phyloP scores from a whole-genome alignment of 257 asterid species.

The Leonotis leonurus region DNA sequence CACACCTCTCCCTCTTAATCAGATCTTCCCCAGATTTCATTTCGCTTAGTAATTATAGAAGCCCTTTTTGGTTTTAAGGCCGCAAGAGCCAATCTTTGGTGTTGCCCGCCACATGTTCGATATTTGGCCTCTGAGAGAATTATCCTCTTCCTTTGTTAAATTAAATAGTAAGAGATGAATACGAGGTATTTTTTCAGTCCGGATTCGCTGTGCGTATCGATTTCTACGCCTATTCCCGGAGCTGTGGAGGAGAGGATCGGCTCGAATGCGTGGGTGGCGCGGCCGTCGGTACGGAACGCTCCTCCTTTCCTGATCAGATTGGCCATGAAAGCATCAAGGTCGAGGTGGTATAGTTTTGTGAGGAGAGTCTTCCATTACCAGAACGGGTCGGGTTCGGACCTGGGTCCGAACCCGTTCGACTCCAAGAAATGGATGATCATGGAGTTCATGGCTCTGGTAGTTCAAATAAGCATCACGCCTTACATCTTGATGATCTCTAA shows the following conservation, averaged over 20 bases:
- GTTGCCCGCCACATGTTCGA: neutral
- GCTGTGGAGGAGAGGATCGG: slow-evolving; percentile 34
- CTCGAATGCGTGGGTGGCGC: slow-evolving; percentile 27
- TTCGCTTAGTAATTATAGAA: neutral
- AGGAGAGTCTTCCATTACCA: slow-evolving; percentile 89
- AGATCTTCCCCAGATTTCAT: neutral
- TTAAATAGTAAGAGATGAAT: too few relatives aligned
- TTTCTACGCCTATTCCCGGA: slow-evolving; percentile 21
- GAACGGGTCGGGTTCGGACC: slow-evolving; percentile 71
- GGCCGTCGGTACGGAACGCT: slow-evolving; percentile 30
- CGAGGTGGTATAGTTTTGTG: slow-evolving; percentile 63
- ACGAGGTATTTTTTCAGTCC: slow-evolving; percentile 43
- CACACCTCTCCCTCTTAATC: slow-evolving; percentile 12
- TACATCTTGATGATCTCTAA: slow-evolving; percentile 45
- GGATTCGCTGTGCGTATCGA: slow-evolving; percentile 43
- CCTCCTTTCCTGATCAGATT: slow-evolving; percentile 54
- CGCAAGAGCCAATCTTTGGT: neutral
- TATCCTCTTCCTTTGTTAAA: too few relatives aligned
- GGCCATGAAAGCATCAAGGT: slow-evolving; percentile 67
- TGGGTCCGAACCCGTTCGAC: slow-evolving; percentile 80
- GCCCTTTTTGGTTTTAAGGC: neutral
- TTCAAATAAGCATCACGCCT: slow-evolving; percentile 40
- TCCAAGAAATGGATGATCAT: slow-evolving; percentile 63
- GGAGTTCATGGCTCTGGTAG: slow-evolving; percentile 45
- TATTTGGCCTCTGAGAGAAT: slow-evolving; percentile 4